These are phyloP conservation scores for Scleroderma citrinum DNA, from an alignment of 768 basidiomycete genomes.

Conservation along the genomic window DNA sequence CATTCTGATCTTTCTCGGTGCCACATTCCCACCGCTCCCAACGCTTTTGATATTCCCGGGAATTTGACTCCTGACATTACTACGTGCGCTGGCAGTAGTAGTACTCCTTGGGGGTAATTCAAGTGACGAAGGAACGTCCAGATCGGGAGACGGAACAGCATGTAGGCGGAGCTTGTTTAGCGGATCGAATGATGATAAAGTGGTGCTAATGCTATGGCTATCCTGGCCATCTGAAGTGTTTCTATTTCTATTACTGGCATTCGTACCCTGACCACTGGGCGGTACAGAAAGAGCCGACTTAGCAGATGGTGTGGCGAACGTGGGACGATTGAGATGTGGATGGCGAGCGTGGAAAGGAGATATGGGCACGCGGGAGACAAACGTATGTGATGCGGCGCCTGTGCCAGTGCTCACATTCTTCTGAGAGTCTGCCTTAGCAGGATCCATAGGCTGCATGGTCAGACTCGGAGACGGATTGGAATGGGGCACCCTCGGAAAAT, in stretches of 20 bases:
- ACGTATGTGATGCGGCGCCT: too few species aligned
- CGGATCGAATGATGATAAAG: background rate
- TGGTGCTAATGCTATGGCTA: background rate
- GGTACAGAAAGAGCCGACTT: background rate
- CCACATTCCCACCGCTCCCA: background rate
- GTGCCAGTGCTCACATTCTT: too few species aligned
- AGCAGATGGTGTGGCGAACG: background rate
- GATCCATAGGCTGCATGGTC: background rate
- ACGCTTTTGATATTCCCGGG: background rate
- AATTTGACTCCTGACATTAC: too few species aligned
- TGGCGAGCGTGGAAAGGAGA: slow-evolving; percentile 5
- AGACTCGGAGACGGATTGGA: background rate
- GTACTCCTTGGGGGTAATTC: background rate
- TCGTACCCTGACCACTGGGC: too few species aligned
- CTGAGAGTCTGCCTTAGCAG: too few species aligned
- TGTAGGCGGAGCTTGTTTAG: background rate
- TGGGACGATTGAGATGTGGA: background rate
- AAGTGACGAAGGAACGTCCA: slow-evolving; percentile 1
- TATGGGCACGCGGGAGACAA: background rate
- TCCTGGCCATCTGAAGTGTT: background rate
- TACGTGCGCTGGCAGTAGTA: too few species aligned
- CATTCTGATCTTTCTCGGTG: background rate
- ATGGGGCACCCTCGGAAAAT: slow-evolving; percentile 2
- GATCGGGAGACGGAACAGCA: slow-evolving; percentile 2
- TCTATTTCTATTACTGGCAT: background rate